phyloP scores from a whole-genome alignment of 768 basidiomycete species.

The Boletus pseudo-olivaceus region DNA sequence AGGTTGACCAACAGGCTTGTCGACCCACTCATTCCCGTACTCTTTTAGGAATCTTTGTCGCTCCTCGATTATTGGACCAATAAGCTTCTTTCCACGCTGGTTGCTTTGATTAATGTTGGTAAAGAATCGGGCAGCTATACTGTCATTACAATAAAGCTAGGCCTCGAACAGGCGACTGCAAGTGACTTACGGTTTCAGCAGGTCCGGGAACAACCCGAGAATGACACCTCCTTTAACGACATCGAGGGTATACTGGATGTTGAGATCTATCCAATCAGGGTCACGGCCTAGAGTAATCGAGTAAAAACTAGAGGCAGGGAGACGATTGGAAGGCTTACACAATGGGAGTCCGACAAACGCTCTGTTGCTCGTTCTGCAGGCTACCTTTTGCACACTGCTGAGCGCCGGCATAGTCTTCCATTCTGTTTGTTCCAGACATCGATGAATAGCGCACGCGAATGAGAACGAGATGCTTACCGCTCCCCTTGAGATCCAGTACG shows the following conservation, averaged over 20 bases:
- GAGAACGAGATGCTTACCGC: conserved; percentile 5
- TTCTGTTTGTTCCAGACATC: conserved; percentile 23
- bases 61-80: conserved; percentile 31
- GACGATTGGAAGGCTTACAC: conserved; percentile 27
- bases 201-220: conserved; percentile 29
- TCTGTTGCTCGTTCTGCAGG: conserved; percentile 40
- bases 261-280: conserved; percentile 32
- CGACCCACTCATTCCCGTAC: conserved; percentile 24
- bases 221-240: conserved; percentile 17
- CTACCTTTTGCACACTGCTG: neutral
- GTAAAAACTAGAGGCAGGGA: neutral
- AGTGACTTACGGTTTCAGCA: neutral
- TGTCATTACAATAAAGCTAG: neutral
- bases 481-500: conserved; percentile 22
- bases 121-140: conserved; percentile 6
- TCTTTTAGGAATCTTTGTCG: conserved; percentile 20
- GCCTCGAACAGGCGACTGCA: neutral
- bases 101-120: conserved; percentile 2
- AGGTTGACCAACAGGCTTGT: conserved; percentile 26
- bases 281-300: conserved; percentile 35
- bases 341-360: conserved; percentile 47
- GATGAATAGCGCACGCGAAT: neutral
- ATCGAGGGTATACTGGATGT: conserved; percentile 29
- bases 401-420: conserved; percentile 36
- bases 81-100: conserved; percentile 6